A percentile compares a stretch with the other conserved stretches of the same genome.
phyloP scores from a whole-genome alignment of 192 early-diverging fungal genomes.

The Backusella luteola region DNA sequence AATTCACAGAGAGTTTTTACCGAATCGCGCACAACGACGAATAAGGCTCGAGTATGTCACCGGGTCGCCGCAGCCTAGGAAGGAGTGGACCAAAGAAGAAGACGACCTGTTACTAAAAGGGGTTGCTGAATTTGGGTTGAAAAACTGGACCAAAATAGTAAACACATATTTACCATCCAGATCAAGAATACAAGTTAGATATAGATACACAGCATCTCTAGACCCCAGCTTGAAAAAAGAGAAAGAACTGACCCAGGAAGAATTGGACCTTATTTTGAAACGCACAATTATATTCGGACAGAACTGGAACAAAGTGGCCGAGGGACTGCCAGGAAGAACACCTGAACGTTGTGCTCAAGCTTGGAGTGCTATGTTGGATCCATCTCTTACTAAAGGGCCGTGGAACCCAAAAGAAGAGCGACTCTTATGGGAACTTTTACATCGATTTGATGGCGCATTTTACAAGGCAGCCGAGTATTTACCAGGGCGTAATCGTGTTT shows the following conservation, averaged over 20 bases:
- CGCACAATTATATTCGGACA: constrained; percentile 15
- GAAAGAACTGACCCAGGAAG: constrained; percentile 15
- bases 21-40: not conserved
- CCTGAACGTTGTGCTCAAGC: not conserved
- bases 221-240: not conserved
- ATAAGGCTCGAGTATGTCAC: not conserved
- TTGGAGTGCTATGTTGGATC: not conserved
- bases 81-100: constrained; percentile 23
- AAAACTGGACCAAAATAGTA: constrained; percentile 17
- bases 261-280: constrained; percentile 17
- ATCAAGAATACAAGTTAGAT: not conserved
- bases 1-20: constrained; percentile 17
- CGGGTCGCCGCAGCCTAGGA: not conserved
- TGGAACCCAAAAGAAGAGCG: constrained; percentile 14
- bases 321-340: not conserved
- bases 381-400: not conserved
- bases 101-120: constrained; percentile 5
- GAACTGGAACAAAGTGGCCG: not conserved
- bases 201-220: not conserved
- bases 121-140: not conserved
- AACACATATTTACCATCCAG: constrained; percentile 10
- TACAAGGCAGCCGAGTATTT: not conserved
- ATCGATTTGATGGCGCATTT: not conserved
- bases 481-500: not conserved
- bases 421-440: constrained; percentile 22